These are phyloP conservation scores for Quercus bicolor DNA, from an alignment of 306 rosid species.

Conservation along the genomic window DNA sequence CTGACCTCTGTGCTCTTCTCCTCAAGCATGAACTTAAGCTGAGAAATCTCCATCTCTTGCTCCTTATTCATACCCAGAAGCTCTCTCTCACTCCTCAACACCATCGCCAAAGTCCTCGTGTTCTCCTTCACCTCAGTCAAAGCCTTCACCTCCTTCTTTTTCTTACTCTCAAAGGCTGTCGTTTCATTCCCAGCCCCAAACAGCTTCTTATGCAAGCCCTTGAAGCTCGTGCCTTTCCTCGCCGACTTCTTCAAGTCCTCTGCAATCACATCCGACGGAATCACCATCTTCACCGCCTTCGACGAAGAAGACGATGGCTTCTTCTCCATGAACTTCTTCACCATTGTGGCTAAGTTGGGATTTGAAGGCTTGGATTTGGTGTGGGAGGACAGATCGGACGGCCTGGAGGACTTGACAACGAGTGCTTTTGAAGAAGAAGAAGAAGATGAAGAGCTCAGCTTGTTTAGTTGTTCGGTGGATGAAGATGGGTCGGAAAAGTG, in stretches of 20 bases:
- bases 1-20: constrained; percentile 76
- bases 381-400: constrained; percentile 30
- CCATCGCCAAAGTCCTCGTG: constrained; percentile 91
- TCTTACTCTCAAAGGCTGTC: constrained; percentile 19
- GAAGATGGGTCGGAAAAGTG: constrained; percentile 76
- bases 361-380: constrained; percentile 47
- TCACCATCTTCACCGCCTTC: constrained; percentile 32
- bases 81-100: constrained; percentile 91
- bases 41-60: constrained; percentile 52
- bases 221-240: constrained; percentile 52
- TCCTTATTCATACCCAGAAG: constrained; percentile 68
- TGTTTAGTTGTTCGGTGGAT: constrained; percentile 38
- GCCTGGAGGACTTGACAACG: constrained; percentile 48
- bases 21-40: constrained; percentile 54
- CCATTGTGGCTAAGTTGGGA: constrained; percentile 61
- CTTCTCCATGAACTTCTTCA: constrained; percentile 66
- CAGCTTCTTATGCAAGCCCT: constrained; percentile 62
- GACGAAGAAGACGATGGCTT: constrained; percentile 36
- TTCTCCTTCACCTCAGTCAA: constrained; percentile 88
- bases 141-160: constrained; percentile 68
- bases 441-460: background rate
- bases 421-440: constrained; percentile 61
- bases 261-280: constrained; percentile 63
- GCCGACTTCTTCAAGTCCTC: constrained; percentile 70
- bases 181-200: constrained; percentile 53